These are phyloP conservation scores for Tetracentron sinense DNA, from an alignment of 164 flowering plant species.

Conservation along the genomic window DNA sequence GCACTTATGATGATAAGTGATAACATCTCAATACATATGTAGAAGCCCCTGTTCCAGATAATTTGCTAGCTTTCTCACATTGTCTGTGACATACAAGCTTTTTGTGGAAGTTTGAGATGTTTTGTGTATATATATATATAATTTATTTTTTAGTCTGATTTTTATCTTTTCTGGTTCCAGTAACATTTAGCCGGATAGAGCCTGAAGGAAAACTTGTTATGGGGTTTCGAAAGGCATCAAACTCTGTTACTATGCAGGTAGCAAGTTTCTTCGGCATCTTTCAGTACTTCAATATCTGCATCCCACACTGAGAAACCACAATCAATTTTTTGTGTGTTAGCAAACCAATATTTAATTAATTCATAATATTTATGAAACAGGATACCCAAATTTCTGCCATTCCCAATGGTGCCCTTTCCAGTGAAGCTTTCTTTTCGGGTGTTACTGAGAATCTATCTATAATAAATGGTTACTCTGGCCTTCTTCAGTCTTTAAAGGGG, in stretches of 20 bases:
- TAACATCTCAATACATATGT: no score
- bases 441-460: conserved; percentile 58
- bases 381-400: conserved; percentile 45
- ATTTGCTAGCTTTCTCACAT: no score
- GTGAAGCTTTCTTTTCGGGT: conserved; percentile 50
- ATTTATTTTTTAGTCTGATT: background rate
- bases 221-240: conserved; percentile 83
- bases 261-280: background rate
- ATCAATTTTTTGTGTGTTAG: conserved; percentile 12
- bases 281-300: background rate
- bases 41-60: no score
- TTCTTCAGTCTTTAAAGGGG: conserved; percentile 71
- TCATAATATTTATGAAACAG: conserved; percentile 34
- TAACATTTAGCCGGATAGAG: conserved; percentile 84
- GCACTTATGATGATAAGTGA: no score
- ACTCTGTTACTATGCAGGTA: conserved; percentile 46
- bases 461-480: conserved; percentile 56
- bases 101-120: background rate
- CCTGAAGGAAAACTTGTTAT: conserved; percentile 92
- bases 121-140: background rate
- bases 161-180: conserved; percentile 35
- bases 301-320: background rate
- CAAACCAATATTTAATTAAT: conserved; percentile 15
- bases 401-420: conserved; percentile 46
- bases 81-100: no score